Percentiles rank a stretch among this genome's conserved stretches.
These are phyloP conservation scores for Asclepias syriaca DNA, from an alignment of 257 asterid genomes.

Conservation along the genomic window DNA sequence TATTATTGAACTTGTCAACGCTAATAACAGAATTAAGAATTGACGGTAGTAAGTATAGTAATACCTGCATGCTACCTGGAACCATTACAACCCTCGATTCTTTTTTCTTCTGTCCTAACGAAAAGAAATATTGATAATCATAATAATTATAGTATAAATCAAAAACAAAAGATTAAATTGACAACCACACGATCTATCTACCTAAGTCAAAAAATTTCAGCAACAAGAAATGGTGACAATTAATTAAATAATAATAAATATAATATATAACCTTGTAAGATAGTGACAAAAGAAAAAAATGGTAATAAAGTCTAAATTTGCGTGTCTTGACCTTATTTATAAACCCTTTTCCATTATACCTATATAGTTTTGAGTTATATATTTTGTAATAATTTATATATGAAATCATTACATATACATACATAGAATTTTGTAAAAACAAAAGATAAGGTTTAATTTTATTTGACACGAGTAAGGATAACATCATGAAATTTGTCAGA, in stretches of 20 bases:
- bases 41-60: too few species aligned
- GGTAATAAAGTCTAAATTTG: background rate
- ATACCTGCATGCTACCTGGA: too few species aligned
- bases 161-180: background rate
- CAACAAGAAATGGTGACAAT: background rate
- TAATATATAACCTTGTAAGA: too few species aligned
- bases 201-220: constrained; percentile 18
- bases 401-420: too few species aligned
- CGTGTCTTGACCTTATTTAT: background rate
- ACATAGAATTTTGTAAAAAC: background rate
- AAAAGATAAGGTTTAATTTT: background rate
- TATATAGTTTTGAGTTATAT: too few species aligned
- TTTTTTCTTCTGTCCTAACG: background rate
- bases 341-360: too few species aligned
- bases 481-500: constrained; percentile 2
- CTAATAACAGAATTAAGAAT: too few species aligned
- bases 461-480: background rate
- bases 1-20: too few species aligned
- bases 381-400: too few species aligned
- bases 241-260: constrained; percentile 4
- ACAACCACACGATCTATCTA: background rate
- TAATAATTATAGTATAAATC: background rate
- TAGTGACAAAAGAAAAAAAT: background rate
- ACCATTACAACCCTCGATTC: background rate
- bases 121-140: too few species aligned